phyloP scores from a whole-genome alignment of 176 grass and related monocot genomes.

The Ensete ventricosum region DNA sequence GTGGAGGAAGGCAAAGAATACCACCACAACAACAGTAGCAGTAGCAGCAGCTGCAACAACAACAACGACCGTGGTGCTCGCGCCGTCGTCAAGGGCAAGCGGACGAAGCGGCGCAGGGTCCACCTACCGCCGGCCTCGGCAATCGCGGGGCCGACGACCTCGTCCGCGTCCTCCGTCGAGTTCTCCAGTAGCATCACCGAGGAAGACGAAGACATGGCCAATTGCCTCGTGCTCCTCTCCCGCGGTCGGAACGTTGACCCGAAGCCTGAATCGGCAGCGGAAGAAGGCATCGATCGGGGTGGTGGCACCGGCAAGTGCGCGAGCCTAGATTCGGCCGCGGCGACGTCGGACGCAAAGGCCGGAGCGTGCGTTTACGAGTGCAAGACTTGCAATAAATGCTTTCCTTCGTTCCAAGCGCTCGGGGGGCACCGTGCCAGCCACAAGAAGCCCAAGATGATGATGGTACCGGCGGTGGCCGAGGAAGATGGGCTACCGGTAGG shows the following conservation, averaged over 20 bases:
- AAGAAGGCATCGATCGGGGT: neutral
- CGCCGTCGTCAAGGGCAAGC: neutral
- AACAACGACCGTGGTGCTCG: neutral
- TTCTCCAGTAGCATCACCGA: constrained; percentile 13
- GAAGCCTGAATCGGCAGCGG: neutral
- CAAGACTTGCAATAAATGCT: constrained; percentile 28
- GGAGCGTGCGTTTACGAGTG: constrained; percentile 18
- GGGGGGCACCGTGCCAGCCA: constrained; percentile 94
- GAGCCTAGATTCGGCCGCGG: neutral
- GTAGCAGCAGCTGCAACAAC: neutral
- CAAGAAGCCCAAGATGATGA: constrained; percentile 49
- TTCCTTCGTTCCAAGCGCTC: constrained; percentile 78
- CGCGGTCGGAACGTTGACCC: neutral
- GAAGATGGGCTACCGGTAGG: neutral
- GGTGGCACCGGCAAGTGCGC: neutral
- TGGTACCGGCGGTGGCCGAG: neutral
- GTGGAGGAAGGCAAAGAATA: neutral
- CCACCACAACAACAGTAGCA: neutral
- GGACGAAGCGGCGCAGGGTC: neutral
- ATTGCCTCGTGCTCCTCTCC: constrained; percentile 22
- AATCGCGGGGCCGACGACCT: neutral
- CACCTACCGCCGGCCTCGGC: neutral
- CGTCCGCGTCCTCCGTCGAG: neutral
- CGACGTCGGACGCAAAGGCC: neutral
- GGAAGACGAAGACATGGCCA: constrained; percentile 26